phyloP scores from a whole-genome alignment of 305 asterid genomes.

The Plantago coronopus region DNA sequence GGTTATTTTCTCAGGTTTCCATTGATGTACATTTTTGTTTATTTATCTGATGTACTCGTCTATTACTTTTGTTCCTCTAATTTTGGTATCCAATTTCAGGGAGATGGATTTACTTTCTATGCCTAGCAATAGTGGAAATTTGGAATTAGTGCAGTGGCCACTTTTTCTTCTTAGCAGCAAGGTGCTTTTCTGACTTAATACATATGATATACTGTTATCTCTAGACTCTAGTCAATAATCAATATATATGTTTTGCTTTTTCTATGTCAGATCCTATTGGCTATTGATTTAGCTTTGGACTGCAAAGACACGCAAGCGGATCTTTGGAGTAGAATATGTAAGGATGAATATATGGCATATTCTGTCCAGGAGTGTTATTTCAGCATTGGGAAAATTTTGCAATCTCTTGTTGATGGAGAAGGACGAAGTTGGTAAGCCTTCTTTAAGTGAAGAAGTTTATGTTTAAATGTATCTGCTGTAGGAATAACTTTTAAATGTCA shows the following conservation, averaged over 20 bases:
- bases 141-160: constrained; percentile 96
- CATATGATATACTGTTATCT: constrained; percentile 18
- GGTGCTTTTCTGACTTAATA: constrained; percentile 39
- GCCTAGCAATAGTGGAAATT: constrained; percentile 96
- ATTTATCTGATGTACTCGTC: constrained; percentile 13
- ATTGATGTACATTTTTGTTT: constrained; percentile 20
- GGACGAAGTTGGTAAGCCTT: constrained; percentile 78
- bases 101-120: constrained; percentile 97
- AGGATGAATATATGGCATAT: constrained; percentile 98
- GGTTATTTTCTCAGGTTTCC: constrained; percentile 41
- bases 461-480: too few species aligned
- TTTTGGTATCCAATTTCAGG: constrained; percentile 37
- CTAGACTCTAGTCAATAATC: constrained; percentile 18
- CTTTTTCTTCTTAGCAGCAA: constrained; percentile 96
- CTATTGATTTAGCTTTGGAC: constrained; percentile 94
- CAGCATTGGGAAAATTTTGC: constrained; percentile 82
- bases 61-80: not conserved
- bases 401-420: constrained; percentile 90
- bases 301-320: constrained; percentile 92
- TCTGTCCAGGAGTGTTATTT: constrained; percentile 97
- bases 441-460: constrained; percentile 17
- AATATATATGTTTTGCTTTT: constrained; percentile 12
- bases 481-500: not conserved
- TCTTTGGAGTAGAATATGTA: constrained; percentile 85
- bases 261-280: constrained; percentile 70